Conservation (phyloP, 2,329 filamentous ascomycete species). For the Trichoderma harzianum region DNA sequence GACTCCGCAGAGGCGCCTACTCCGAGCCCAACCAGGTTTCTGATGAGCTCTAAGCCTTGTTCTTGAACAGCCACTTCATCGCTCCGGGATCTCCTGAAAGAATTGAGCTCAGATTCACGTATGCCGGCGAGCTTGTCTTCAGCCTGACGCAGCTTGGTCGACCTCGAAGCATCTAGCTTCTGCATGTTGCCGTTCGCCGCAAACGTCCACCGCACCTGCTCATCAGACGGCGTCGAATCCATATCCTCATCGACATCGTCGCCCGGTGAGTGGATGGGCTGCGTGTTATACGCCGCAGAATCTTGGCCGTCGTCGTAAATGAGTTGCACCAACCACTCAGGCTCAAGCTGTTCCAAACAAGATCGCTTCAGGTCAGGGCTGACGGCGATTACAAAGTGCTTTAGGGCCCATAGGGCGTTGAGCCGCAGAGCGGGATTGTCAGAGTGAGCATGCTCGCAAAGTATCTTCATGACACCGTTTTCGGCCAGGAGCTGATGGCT, state of each 20-base stretch:
- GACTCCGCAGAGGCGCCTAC: conserved; percentile 49
- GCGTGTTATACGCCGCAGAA: conserved; percentile 42
- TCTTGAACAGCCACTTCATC: conserved; percentile 86
- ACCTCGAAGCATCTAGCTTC: conserved; percentile 35
- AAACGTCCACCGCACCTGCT: conserved; percentile 39
- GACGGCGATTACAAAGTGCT: conserved; percentile 77
- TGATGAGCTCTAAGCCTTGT: conserved; percentile 82
- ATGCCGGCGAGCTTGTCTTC: conserved; percentile 49
- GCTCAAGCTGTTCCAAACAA: conserved; percentile 72
- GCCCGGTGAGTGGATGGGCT: conserved; percentile 25
- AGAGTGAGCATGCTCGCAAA: conserved; percentile 83
- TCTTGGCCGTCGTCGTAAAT: conserved; percentile 64
- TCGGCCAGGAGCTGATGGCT: conserved; percentile 63
- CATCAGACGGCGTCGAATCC: conserved; percentile 51
- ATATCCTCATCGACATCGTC: conserved; percentile 56
- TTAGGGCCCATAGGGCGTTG: conserved; percentile 89
- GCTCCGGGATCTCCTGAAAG: conserved; percentile 63
- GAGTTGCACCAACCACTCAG: conserved; percentile 76
- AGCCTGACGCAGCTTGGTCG: conserved; percentile 46
- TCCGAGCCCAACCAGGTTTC: conserved; percentile 72
- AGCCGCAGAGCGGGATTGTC: conserved; percentile 73
- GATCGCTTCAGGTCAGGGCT: conserved; percentile 69
- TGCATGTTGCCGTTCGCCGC: conserved; percentile 31
- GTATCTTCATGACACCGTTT: conserved; percentile 67
- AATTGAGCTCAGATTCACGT: conserved; percentile 66